These are phyloP conservation scores for Orbilia oligospora DNA, from an alignment of 2,329 filamentous ascomycete genomes.

Conservation along the genomic window DNA sequence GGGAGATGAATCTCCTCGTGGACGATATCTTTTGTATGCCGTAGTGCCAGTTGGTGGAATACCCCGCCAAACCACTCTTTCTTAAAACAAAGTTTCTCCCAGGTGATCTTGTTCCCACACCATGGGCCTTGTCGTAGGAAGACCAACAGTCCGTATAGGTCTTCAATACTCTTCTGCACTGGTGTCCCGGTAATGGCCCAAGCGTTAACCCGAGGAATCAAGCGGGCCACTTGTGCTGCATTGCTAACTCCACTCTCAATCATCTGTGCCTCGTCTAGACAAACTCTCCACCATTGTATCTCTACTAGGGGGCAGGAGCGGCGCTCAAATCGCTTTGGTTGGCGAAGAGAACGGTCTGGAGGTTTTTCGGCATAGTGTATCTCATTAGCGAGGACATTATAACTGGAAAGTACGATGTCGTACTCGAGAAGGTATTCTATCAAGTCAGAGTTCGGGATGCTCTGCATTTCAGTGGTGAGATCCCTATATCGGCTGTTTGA, in stretches of 20 bases:
- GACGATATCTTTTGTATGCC: constrained; percentile 87
- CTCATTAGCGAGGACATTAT: constrained; percentile 81
- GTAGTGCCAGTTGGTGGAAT: constrained; percentile 80
- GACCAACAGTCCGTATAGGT: constrained; percentile 76
- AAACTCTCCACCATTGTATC: constrained; percentile 89
- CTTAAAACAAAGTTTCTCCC: constrained; percentile 76
- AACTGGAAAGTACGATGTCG: constrained; percentile 77
- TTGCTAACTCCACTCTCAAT: constrained; percentile 89
- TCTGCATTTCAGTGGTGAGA: constrained; percentile 50
- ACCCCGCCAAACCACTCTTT: constrained; percentile 77
- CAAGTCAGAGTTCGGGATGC: constrained; percentile 67
- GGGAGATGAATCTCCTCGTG: constrained; percentile 84
- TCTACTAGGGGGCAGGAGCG: constrained; percentile 82
- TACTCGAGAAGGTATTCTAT: constrained; percentile 70
- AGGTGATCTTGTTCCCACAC: constrained; percentile 75
- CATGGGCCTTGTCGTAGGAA: constrained; percentile 87
- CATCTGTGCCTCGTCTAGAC: constrained; percentile 87
- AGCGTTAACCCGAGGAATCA: constrained; percentile 85
- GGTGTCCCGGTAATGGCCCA: constrained; percentile 96
- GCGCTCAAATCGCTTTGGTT: constrained; percentile 76
- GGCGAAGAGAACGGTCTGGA: constrained; percentile 77
- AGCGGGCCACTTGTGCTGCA: constrained; percentile 82
- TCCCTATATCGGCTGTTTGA: constrained; percentile 60
- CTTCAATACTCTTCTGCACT: constrained; percentile 79
- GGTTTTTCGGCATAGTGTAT: constrained; percentile 81